Evolutionary conservation across 2,329 filamentous ascomycete genomes (phyloP).

Genomic region (Drechslerella coelobrocha): DNA sequence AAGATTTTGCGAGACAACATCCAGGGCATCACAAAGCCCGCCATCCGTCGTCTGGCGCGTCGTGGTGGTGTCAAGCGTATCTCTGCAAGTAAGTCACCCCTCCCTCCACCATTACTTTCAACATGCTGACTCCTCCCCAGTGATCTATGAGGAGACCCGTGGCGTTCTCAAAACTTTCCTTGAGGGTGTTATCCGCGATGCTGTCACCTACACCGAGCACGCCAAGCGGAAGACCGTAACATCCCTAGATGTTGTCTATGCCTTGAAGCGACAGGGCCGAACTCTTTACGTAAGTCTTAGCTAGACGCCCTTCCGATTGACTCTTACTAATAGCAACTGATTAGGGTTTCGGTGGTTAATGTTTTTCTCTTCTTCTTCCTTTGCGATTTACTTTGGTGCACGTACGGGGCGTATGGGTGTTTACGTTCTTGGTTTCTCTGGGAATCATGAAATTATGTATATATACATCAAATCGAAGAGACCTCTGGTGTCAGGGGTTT

Average conservation of each 20-base stretch:
- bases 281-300: slow-evolving; percentile 81
- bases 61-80: slow-evolving; percentile 99
- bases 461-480: background rate
- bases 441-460: background rate
- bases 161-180: slow-evolving; percentile 81
- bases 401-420: slow-evolving; percentile 25
- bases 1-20: slow-evolving; percentile 99
- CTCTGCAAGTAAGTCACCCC: no score
- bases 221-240: slow-evolving; percentile 82
- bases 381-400: slow-evolving; percentile 12
- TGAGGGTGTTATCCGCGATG: slow-evolving; percentile 76
- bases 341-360: slow-evolving; percentile 47
- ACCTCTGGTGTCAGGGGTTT: no score
- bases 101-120: background rate
- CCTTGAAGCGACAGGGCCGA: slow-evolving; percentile 73
- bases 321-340: background rate
- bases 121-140: slow-evolving; percentile 57
- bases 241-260: slow-evolving; percentile 72
- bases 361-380: background rate
- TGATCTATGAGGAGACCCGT: slow-evolving; percentile 81
- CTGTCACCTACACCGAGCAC: slow-evolving; percentile 80
- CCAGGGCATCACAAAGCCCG: slow-evolving; percentile 98
- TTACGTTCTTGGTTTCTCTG: background rate
- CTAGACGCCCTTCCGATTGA: background rate
- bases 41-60: slow-evolving; percentile 96